Percentiles rank a stretch among this genome's conserved stretches.
These are phyloP conservation scores for Curvularia verruculosa DNA, from an alignment of 2,329 filamentous ascomycete genomes.

Conservation along the genomic window DNA sequence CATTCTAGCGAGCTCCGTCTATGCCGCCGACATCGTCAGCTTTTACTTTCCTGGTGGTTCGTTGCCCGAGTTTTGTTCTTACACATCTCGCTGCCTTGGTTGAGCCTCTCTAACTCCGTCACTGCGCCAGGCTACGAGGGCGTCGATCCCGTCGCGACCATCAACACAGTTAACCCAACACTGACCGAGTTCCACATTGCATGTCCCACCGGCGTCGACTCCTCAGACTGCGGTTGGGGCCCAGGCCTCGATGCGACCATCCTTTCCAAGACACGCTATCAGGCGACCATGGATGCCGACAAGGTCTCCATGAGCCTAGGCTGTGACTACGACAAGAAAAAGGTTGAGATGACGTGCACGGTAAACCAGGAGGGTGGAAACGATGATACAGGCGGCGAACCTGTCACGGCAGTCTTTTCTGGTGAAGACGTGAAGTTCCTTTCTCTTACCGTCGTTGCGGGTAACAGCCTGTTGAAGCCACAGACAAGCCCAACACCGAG, in stretches of 20 bases:
- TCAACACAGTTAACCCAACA: constrained; percentile 26
- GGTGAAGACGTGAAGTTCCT: constrained; percentile 28
- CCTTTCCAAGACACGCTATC: constrained; percentile 29
- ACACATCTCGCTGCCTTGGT: background rate
- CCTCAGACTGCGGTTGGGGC: constrained; percentile 36
- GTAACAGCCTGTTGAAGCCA: constrained; percentile 29
- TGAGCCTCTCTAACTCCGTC: constrained; percentile 1
- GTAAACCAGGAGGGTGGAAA: constrained; percentile 30
- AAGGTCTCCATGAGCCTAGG: constrained; percentile 32
- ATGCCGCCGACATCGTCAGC: constrained; percentile 24
- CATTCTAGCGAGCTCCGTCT: constrained; percentile 25
- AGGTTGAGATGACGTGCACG: constrained; percentile 33
- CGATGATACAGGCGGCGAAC: constrained; percentile 10
- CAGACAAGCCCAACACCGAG: constrained; percentile 10
- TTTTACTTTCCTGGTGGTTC: constrained; percentile 35
- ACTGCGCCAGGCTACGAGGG: constrained; percentile 23
- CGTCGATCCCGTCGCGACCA: constrained; percentile 30
- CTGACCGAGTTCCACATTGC: constrained; percentile 33
- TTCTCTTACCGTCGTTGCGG: constrained; percentile 31
- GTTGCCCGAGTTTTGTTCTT: background rate
- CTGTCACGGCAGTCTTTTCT: constrained; percentile 24
- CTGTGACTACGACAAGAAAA: constrained; percentile 34
- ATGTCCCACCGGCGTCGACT: constrained; percentile 28
- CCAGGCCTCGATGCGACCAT: constrained; percentile 26
- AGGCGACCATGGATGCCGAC: constrained; percentile 25